phyloP scores from a whole-genome alignment of 352 stramenopile species.

The Pythium dissotocum region DNA sequence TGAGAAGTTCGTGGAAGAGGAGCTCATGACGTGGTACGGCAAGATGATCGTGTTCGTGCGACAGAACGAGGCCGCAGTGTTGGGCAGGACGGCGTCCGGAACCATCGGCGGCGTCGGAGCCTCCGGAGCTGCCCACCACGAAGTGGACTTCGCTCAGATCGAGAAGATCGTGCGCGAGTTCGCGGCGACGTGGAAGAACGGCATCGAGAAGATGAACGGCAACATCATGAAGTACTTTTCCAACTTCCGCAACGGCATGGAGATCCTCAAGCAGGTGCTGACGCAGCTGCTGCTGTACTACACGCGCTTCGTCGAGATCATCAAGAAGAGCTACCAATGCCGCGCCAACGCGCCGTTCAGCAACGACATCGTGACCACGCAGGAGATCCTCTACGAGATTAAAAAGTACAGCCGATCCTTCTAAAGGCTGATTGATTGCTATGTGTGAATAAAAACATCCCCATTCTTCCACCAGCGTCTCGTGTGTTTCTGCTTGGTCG shows the following conservation, averaged over 20 bases:
- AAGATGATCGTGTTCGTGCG: constrained; percentile 98
- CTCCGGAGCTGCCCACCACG: constrained; percentile 17
- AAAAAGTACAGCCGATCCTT: constrained; percentile 97
- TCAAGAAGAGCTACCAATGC: constrained; percentile 91
- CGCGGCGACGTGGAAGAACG: constrained; percentile 93
- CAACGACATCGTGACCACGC: constrained; percentile 94
- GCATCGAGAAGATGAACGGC: constrained; percentile 97
- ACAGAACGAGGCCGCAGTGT: constrained; percentile 89
- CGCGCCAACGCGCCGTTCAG: constrained; percentile 63
- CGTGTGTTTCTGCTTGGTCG: too few relatives aligned
- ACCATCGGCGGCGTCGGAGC: constrained; percentile 16
- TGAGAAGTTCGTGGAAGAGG: constrained; percentile 97
- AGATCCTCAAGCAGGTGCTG: constrained; percentile 98
- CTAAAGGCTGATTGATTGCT: constrained; percentile 35
- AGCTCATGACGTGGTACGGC: constrained; percentile 91
- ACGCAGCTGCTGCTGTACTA: constrained; percentile 99
- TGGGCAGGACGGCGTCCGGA: constrained; percentile 40
- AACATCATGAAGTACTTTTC: constrained; percentile 98
- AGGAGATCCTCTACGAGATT: constrained; percentile 97
- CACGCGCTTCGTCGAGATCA: constrained; percentile 97
- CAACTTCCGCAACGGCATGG: constrained; percentile 98
- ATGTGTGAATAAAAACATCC: constrained; percentile 1
- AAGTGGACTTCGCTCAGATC: constrained; percentile 89
- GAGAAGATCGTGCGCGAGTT: constrained; percentile 96
- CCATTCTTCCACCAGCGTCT: not conserved